phyloP scores from a whole-genome alignment of 2,329 filamentous ascomycete genomes.

The Aureobasidium sp. region DNA sequence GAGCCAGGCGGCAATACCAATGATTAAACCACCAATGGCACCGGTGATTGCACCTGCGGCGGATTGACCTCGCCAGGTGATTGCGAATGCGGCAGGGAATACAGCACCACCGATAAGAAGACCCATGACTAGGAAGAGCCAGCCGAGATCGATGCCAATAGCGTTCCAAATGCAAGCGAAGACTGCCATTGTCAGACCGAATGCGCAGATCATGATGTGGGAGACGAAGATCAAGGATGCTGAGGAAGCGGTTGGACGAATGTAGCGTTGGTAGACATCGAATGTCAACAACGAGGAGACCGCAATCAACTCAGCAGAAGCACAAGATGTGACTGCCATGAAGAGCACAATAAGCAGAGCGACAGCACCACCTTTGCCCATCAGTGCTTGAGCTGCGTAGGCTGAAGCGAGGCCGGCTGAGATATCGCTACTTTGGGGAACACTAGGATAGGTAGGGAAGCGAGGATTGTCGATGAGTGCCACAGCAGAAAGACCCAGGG shows the following conservation, averaged over 20 bases:
- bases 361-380: slow-evolving; percentile 83
- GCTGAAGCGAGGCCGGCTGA: slow-evolving; percentile 87
- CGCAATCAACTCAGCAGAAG: slow-evolving; percentile 85
- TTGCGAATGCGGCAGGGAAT: slow-evolving; percentile 81
- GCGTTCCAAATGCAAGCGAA: slow-evolving; percentile 77
- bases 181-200: slow-evolving; percentile 79
- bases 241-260: slow-evolving; percentile 81
- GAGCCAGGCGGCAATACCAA: slow-evolving; percentile 79
- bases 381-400: slow-evolving; percentile 83
- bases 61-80: slow-evolving; percentile 85
- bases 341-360: slow-evolving; percentile 85
- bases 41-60: slow-evolving; percentile 76
- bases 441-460: slow-evolving; percentile 77
- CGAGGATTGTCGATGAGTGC: slow-evolving; percentile 78
- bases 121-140: slow-evolving; percentile 91
- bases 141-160: slow-evolving; percentile 81
- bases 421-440: slow-evolving; percentile 79
- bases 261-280: slow-evolving; percentile 86
- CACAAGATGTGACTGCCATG: slow-evolving; percentile 90
- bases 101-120: slow-evolving; percentile 84
- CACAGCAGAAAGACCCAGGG: slow-evolving; percentile 85
- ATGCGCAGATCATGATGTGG: slow-evolving; percentile 77
- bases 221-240: slow-evolving; percentile 83
- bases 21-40: slow-evolving; percentile 73
- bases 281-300: slow-evolving; percentile 91